Base-by-base conservation (phyloP, 305 asterid genomes). In the Fraxinus latifolia region DNA sequence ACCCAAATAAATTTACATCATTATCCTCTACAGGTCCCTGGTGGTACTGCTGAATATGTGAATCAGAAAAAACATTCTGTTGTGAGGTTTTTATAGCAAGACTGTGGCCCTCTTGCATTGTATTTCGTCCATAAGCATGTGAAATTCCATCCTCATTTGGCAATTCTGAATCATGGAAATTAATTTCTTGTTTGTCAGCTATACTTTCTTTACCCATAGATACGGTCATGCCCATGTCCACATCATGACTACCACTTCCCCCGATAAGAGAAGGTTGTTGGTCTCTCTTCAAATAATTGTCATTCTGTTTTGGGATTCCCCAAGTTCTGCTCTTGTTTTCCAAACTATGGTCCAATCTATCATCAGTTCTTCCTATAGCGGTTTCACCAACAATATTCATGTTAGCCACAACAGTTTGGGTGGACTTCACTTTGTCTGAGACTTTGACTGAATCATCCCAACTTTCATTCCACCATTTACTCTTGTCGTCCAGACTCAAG, bases 31-130 rank as follows among this genome's bases (percentile, higher is more conserved):
- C 83, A 36, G 79, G 81, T 25, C 82, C 84, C 44, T 76, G 76
- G 83, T 71, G 83, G 70, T 79, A 85, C 84, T 86, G 86, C 84
- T 82, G 90, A 82, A 84, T 50, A 83, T 80, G 83, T 76, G 92
- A 82, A 82, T 76, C 79, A 32, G 85, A 74, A 80, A 88, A 81
- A 83, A 80, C 79, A 78, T 82, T 86, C 77, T 85, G 83, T 79
- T 83, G 89, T 78, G 73, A 74, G 25, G 84, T 19, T 74, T 83
- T 74, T 79, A 58, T 12, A 19, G 87, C 72, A 55, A 82, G 85
- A 77, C 29, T 58, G 78, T 53, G 87, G 78, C 84, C 87, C 78
- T 77, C 90, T 81, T 74, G 82, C 76, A 87, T 39, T 73, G 79
- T 79, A 29, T 83, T 86, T 33, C 79, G 87, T 77, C 84, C 90